phyloP scores from a whole-genome alignment of 768 basidiomycete species.

The Leccinum fibrillosum region DNA sequence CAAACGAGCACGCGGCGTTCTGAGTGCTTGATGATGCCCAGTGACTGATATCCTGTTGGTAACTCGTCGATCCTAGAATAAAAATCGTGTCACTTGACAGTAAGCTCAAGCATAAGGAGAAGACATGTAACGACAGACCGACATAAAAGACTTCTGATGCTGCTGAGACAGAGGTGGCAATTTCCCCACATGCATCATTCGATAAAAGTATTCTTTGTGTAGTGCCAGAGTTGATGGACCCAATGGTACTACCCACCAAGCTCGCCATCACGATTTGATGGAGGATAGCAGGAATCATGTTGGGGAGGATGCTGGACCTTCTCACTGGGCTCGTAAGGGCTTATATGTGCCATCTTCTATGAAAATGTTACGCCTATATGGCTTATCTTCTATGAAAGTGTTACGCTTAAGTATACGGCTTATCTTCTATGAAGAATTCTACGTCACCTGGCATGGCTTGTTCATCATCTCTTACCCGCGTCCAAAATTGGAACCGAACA shows the following conservation, averaged over 20 bases:
- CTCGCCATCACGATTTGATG: neutral
- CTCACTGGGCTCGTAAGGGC: neutral
- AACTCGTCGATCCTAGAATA: neutral
- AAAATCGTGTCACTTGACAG: neutral
- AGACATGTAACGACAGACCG: neutral
- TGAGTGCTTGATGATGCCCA: constrained; percentile 52
- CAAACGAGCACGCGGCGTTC: constrained; percentile 49
- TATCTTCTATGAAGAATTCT: neutral
- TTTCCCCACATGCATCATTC: neutral
- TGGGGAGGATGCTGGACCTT: neutral
- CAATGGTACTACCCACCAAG: neutral
- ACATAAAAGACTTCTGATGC: neutral
- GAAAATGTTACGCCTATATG: neutral
- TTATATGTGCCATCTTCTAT: neutral
- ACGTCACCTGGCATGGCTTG: neutral
- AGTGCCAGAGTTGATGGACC: neutral
- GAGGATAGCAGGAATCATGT: neutral
- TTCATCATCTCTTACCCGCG: too few relatives aligned
- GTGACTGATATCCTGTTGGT: constrained; percentile 26
- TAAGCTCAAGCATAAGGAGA: neutral
- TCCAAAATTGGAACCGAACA: too few relatives aligned
- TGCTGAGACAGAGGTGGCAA: neutral
- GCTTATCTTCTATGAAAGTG: neutral
- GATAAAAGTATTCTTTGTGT: neutral
- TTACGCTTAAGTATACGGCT: neutral